Base-by-base conservation (phyloP, 2,329 filamentous ascomycete genomes). In the Sporothrix globosa region DNA sequence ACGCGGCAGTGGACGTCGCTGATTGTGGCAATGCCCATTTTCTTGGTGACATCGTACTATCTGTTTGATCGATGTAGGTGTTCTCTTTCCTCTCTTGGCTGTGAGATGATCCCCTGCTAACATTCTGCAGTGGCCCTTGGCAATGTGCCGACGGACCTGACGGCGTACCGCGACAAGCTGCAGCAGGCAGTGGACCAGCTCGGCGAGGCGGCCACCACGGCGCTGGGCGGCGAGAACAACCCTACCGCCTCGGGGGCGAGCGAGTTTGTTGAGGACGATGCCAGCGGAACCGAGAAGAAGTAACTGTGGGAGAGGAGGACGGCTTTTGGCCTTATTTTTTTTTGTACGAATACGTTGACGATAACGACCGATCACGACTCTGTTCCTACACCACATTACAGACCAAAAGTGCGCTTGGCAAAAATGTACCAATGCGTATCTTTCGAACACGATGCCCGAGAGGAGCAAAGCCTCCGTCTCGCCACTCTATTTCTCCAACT, bases 11-110 rank as follows among this genome's bases (percentile, higher is more conserved):
- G 83, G 80, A 77, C 81, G 3, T 77, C 79, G 27, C 72, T 81
- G 9, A 84, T 88, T 73, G 81, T 87, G 69, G 85, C 83, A 30
- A 74, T 87, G 77, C 86, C 86, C 2, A 82, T 88, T 44, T 74
- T 87, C 4, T 72, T 87, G 17, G 85, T 88, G 66, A 85, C 84
- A 34, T 86, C 85, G 27, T 88, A 85, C 72, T 82, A 81, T 67
- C 75, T 88, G 2, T 87, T 84, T 76, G 81, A 86, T 60, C 78
- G 83, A 77, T 75, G 84, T 85, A 71, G 79, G 83, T 81, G 48
- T 34, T 52, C 39, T 27, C 11, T 24, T 14, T 34, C 30, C 2
- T 48, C 69, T 14, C 11, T 13, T 17, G 41, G 30, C 53, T 21
- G 13, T 39, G 14, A 24, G 5, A 2, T 67, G 67, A 17, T 4